Conservation (phyloP, 371 early-diverging fungal genomes). For the Haplosporangium sp. region DNA sequence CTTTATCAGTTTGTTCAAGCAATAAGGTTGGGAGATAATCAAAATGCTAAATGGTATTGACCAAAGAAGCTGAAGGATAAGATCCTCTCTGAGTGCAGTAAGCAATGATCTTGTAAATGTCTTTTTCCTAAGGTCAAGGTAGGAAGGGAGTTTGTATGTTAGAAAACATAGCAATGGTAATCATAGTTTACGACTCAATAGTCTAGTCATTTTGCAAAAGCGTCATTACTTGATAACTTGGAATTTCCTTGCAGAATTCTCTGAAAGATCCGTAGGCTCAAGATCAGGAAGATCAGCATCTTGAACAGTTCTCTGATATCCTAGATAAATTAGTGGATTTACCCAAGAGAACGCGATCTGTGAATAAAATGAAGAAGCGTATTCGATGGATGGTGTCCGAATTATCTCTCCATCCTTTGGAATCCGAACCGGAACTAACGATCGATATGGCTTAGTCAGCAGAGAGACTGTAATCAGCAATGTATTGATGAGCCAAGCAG, state of each 20-base stretch:
- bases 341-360: slow-evolving; percentile 65
- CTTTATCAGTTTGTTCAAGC: slow-evolving; percentile 65
- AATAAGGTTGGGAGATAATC: slow-evolving; percentile 64
- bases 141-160: background rate
- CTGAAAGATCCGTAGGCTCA: slow-evolving; percentile 28
- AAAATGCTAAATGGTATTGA: slow-evolving; percentile 59
- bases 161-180: background rate
- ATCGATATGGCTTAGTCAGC: slow-evolving; percentile 23
- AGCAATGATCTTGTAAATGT: slow-evolving; percentile 44
- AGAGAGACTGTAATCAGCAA: slow-evolving; percentile 16
- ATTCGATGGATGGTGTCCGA: slow-evolving; percentile 60
- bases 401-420: slow-evolving; percentile 18
- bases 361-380: slow-evolving; percentile 62
- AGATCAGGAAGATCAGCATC: slow-evolving; percentile 63
- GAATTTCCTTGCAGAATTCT: slow-evolving; percentile 10
- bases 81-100: slow-evolving; percentile 48
- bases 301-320: slow-evolving; percentile 60
- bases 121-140: slow-evolving; percentile 1
- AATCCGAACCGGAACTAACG: background rate
- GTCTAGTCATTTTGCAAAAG: too few species aligned
- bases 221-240: slow-evolving; percentile 17
- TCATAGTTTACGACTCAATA: too few species aligned
- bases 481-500: slow-evolving; percentile 16
- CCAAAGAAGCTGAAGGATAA: slow-evolving; percentile 58
- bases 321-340: slow-evolving; percentile 63